These are phyloP conservation scores for Mycena haematopus DNA, from an alignment of 768 basidiomycete species.

Conservation along the genomic window DNA sequence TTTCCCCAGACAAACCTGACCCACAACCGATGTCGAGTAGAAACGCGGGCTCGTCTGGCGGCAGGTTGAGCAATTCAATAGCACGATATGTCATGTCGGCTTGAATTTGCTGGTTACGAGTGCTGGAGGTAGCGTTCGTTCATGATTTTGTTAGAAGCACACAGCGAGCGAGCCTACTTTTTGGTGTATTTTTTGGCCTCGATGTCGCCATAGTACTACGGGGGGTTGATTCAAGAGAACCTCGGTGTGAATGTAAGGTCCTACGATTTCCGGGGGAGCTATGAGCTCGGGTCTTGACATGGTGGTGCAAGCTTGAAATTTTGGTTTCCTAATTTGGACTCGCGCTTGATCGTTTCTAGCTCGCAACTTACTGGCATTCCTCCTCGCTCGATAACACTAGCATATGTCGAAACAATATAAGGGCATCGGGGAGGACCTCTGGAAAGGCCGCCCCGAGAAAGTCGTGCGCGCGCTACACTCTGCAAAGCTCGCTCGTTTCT, in stretches of 20 bases:
- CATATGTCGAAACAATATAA: constrained; percentile 79
- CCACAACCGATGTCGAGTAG: constrained; percentile 97
- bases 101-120: constrained; percentile 96
- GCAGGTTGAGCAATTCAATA: constrained; percentile 86
- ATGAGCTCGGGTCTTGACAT: constrained; percentile 92
- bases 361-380: too few relatives aligned
- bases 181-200: constrained; percentile 97
- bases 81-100: constrained; percentile 98
- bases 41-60: constrained; percentile 80
- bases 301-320: constrained; percentile 8
- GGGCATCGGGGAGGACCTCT: constrained; percentile 90
- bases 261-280: constrained; percentile 91
- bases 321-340: neutral
- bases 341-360: neutral
- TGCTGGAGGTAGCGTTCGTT: constrained; percentile 51
- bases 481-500: constrained; percentile 29
- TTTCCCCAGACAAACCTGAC: constrained; percentile 95
- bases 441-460: constrained; percentile 95
- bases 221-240: constrained; percentile 11
- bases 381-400: too few relatives aligned
- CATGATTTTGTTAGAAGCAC: constrained; percentile 19
- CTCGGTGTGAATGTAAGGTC: constrained; percentile 33
- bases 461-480: constrained; percentile 62
- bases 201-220: constrained; percentile 93
- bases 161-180: constrained; percentile 63